Conservation (phyloP, 495 filamentous ascomycete genomes). For the Parathielavia appendiculata region DNA sequence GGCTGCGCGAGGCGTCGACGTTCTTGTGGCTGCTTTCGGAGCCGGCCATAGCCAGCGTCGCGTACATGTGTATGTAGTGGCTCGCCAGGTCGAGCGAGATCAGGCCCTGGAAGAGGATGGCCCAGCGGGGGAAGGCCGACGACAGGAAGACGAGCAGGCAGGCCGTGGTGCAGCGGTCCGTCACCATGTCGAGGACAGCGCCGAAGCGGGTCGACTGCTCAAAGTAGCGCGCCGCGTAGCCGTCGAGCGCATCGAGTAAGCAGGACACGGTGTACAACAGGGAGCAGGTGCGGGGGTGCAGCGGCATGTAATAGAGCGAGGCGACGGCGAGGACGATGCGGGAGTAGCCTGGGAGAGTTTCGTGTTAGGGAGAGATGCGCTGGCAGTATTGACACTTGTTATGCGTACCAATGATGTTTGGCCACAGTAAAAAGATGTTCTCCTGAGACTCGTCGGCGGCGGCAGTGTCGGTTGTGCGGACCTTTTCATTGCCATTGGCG, state of each 20-base stretch:
- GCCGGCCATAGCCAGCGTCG: constrained; percentile 77
- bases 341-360: constrained; percentile 60
- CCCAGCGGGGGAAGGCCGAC: constrained; percentile 87
- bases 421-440: constrained; percentile 93
- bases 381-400: too few relatives aligned
- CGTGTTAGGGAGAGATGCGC: not conserved
- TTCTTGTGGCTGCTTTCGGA: constrained; percentile 84
- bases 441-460: constrained; percentile 46
- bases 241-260: constrained; percentile 89
- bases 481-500: constrained; percentile 27
- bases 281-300: constrained; percentile 91
- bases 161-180: constrained; percentile 81
- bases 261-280: constrained; percentile 88
- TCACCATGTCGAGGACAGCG: constrained; percentile 96
- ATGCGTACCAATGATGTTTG: constrained; percentile 81
- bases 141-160: constrained; percentile 91
- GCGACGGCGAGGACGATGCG: constrained; percentile 85
- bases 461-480: constrained; percentile 17
- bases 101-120: constrained; percentile 85
- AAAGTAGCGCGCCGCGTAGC: constrained; percentile 80
- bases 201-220: constrained; percentile 91
- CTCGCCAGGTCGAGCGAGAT: constrained; percentile 89
- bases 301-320: constrained; percentile 96
- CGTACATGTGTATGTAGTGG: constrained; percentile 99
- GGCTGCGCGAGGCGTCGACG: constrained; percentile 70